Evolutionary conservation across 257 asterid genomes (phyloP), one percentile per base, ranked within the genome.

Genomic region (Prunella vulgaris): DNA sequence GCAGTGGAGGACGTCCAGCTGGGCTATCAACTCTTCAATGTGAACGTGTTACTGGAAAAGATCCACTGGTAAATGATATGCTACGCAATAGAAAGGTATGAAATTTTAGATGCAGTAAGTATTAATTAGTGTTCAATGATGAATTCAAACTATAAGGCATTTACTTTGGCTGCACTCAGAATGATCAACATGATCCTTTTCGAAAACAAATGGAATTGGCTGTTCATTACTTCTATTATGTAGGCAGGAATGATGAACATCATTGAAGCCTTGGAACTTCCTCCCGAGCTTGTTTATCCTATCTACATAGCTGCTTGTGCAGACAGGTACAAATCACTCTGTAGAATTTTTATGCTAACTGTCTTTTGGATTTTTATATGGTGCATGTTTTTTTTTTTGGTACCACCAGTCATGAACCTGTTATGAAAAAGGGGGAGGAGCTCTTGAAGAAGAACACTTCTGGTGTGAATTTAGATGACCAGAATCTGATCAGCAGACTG

Each of bases 191-290:
- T 70, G 9, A 10, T 20, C 52, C 64, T 60, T 14, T 44, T 5
- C 27, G 6, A 28, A 28, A 49, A 32, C 58, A 66, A 46, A 46
- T 46, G 27, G 64, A 28, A 60, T 64, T 78, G 38, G 60, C 68
- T 53, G 30, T 68, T 75, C 62, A 61, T 68, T 54, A 52, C 74
- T 70, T 77, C 25, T 27, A 32, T 66, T 80, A 10, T 76, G 66
- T 79, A 93, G 99, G 82, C 86, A 79, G 99, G 96, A 72, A 86
- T 93, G 76, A 77, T 93, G 82, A 93, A 88, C 70, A 72, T 88
- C 67, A 74, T 88, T 79, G 90, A 84, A 74, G 86, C 89, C 62
- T 74, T 93, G 87, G 90, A 88, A 78, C 84, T 87, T 74, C 87
- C 95, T 66, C 38, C 95, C 40, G 97, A 90, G 80, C 88, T 78